phyloP scores from a whole-genome alignment of 352 stramenopile species.

The Pythium dissotocum region DNA sequence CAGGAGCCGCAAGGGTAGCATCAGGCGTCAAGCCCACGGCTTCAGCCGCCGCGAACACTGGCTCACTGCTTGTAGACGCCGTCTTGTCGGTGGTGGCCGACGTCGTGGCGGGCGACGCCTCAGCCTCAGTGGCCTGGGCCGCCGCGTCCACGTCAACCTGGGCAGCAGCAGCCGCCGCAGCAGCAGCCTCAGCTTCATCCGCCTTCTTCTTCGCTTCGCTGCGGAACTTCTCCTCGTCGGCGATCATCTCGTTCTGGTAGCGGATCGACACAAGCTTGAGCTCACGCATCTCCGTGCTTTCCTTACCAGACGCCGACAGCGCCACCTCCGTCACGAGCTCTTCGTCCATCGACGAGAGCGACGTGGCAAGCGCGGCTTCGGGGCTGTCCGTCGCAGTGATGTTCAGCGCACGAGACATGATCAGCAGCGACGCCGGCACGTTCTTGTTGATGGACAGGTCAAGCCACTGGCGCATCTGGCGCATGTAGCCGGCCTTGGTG shows the following conservation, averaged over 20 bases:
- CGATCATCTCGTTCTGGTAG: conserved; percentile 96
- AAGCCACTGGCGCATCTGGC: conserved; percentile 97
- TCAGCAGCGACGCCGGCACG: conserved; percentile 97
- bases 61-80: conserved; percentile 9
- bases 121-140: conserved; percentile 16
- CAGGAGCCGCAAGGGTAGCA: conserved; percentile 29
- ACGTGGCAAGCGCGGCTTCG: conserved; percentile 84
- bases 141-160: conserved; percentile 36
- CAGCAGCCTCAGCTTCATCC: conserved; percentile 58
- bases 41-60: conserved; percentile 23
- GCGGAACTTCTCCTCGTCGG: conserved; percentile 90
- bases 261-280: conserved; percentile 91
- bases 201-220: conserved; percentile 79
- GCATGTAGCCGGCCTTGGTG: conserved; percentile 95
- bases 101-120: conserved; percentile 1
- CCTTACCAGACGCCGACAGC: conserved; percentile 64
- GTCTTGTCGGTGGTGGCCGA: conserved; percentile 15
- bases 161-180: conserved; percentile 36
- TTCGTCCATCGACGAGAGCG: conserved; percentile 88
- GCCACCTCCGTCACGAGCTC: conserved; percentile 88
- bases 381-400: conserved; percentile 87
- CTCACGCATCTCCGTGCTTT: conserved; percentile 74
- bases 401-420: conserved; percentile 98
- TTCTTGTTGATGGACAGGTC: conserved; percentile 98
- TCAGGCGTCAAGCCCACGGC: conserved; percentile 21